Evolutionary conservation across 2,329 filamentous ascomycete genomes (phyloP), one percentile per base, ranked within the genome.

Genomic region (Sarocladium kiliense): DNA sequence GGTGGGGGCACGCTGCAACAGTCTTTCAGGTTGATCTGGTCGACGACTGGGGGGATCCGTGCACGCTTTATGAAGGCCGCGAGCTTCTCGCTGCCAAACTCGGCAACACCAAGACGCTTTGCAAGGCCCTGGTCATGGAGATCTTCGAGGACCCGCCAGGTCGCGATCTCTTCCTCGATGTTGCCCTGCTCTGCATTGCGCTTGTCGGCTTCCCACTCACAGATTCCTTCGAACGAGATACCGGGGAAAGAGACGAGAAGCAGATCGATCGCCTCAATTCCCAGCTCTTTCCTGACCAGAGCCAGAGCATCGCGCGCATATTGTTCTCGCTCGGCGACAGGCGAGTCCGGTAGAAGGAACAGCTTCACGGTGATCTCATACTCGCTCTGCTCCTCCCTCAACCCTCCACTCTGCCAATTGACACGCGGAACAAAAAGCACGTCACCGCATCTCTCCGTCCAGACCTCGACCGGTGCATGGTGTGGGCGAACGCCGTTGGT

Each of bases 291-390:
- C 60, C 87, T 77, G 10, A 97, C 92, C 10, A 96, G 73, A 53
- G 84, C 77, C 61, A 99, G 78, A 1, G 94, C 93, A 66, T 95
- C 88, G 55, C 80, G 74, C 9, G 89, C 88, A 66, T 96, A 87
- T 55, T 77, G 76, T 61, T 81, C 82, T 57, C 93, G 84, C 60
- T 84, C 74, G 18, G 79, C 77, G 1, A 82, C 74, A 10, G 86
- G 78, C 54, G 89, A 82, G 18, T 81, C 82, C 1, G 91, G 88
- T 26, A 97, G 80, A 71, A 94, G 95, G 77, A 99, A 99, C 21
- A 99, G 74, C 73, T 99, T 99, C 58, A 94, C 87, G 1, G 93
- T 97, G 65, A 97, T 91, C 67, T 97, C 91, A 75, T 99, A 99
- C 62, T 91, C 86, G 57, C 81, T 78, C 25, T 87, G 78, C 62